Percentiles rank a stretch among this genome's conserved stretches.
Evolutionary conservation across 768 basidiomycete genomes (phyloP).

Genomic region (Boletus patriciae): DNA sequence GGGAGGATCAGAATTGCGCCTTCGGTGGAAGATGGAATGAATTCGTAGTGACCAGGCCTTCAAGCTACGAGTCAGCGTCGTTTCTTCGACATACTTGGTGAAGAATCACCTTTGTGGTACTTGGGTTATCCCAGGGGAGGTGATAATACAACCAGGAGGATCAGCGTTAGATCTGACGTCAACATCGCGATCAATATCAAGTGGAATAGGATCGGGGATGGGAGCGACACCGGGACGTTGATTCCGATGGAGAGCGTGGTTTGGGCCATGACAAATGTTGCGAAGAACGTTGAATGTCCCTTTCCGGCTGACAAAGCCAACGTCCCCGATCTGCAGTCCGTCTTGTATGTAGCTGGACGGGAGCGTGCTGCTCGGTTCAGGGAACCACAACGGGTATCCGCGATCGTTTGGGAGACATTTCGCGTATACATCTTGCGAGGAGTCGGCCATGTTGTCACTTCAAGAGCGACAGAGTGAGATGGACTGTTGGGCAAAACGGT

Average conservation of each 20-base stretch:
- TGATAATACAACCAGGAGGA: not conserved
- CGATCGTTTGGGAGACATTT: conserved; percentile 11
- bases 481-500: too few relatives aligned
- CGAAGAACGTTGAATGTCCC: too few relatives aligned
- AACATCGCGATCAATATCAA: not conserved
- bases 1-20: conserved; percentile 33
- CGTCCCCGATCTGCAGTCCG: too few relatives aligned
- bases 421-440: conserved; percentile 8
- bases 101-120: not conserved
- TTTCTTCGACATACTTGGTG: not conserved
- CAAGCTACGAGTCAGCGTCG: not conserved
- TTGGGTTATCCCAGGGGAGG: not conserved
- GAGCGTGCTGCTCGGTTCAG: conserved; percentile 11
- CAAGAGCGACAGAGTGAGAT: too few relatives aligned
- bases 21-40: conserved; percentile 4
- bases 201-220: not conserved
- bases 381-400: conserved; percentile 34
- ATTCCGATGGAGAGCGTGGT: not conserved
- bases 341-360: too few relatives aligned
- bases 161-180: not conserved
- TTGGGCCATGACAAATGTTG: too few relatives aligned
- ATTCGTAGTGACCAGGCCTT: not conserved
- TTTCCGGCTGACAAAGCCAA: too few relatives aligned
- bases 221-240: not conserved
- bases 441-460: too few relatives aligned